phyloP scores from a whole-genome alignment of 2,329 filamentous ascomycete genomes.

The Rhynchosporium secalis region DNA sequence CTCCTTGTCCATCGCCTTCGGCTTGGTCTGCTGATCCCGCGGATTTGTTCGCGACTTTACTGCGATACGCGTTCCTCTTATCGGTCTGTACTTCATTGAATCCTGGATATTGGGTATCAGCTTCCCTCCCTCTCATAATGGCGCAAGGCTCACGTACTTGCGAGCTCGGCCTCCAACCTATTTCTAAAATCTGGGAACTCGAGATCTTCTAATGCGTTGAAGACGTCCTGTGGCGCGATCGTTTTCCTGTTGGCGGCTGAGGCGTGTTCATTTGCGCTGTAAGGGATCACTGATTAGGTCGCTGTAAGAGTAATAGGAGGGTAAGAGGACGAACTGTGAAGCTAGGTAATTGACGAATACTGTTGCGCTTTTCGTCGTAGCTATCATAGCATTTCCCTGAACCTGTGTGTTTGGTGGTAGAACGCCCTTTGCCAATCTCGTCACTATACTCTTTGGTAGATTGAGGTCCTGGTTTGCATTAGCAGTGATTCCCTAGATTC shows the following conservation, averaged over 20 bases:
- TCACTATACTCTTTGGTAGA: conserved; percentile 79
- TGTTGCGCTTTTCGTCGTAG: conserved; percentile 78
- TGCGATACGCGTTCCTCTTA: conserved; percentile 72
- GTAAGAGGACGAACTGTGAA: conserved; percentile 58
- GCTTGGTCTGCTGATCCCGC: conserved; percentile 22
- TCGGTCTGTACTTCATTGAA: conserved; percentile 54
- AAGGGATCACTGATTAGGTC: neutral
- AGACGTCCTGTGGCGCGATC: conserved; percentile 72
- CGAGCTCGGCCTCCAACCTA: conserved; percentile 72
- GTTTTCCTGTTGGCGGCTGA: conserved; percentile 71
- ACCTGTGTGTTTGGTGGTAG: conserved; percentile 80
- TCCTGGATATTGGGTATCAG: conserved; percentile 20
- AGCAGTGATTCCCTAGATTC: neutral
- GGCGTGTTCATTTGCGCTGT: conserved; percentile 73
- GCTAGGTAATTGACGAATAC: conserved; percentile 83
- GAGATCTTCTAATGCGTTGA: conserved; percentile 72
- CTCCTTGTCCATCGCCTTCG: conserved; percentile 28
- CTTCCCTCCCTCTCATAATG: conserved; percentile 12
- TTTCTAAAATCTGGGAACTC: conserved; percentile 72
- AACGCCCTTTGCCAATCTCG: conserved; percentile 75
- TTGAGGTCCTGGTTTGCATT: conserved; percentile 60
- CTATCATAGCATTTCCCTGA: conserved; percentile 77
- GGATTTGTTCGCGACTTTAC: conserved; percentile 64
- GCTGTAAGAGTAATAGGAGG: neutral
- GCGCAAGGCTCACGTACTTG: conserved; percentile 53